These are phyloP conservation scores for Camelina neglecta DNA, from an alignment of 345 rosid genomes.

Conservation along the genomic window DNA sequence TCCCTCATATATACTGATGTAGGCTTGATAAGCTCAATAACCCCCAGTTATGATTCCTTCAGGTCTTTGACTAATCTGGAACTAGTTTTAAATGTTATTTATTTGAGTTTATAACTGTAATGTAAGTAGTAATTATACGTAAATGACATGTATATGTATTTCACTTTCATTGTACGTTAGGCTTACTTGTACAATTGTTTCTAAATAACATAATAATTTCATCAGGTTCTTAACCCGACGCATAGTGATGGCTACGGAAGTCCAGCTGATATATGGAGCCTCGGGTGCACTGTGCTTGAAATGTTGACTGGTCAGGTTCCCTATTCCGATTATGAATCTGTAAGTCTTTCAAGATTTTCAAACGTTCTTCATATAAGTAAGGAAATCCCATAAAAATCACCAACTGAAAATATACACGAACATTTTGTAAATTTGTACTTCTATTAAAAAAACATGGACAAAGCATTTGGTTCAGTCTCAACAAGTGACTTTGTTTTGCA, in stretches of 20 bases:
- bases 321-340: slow-evolving; percentile 59
- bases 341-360: slow-evolving; percentile 46
- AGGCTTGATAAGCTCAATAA: too few species aligned
- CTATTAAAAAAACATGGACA: not conserved
- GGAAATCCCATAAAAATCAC: not conserved
- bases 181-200: not conserved
- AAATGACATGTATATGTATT: not conserved
- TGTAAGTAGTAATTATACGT: not conserved
- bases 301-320: slow-evolving; percentile 75
- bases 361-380: not conserved
- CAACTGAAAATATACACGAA: not conserved
- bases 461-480: not conserved
- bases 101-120: too few species aligned
- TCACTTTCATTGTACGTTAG: not conserved
- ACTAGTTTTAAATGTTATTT: too few species aligned
- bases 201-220: slow-evolving; percentile 31
- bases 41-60: not conserved
- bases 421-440: too few species aligned
- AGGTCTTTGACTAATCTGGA: not conserved
- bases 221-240: slow-evolving; percentile 69
- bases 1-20: too few species aligned
- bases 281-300: slow-evolving; percentile 89
- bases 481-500: too few species aligned
- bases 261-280: slow-evolving; percentile 96
- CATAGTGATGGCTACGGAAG: slow-evolving; percentile 67